Base-by-base conservation (phyloP, 176 grass and related monocot genomes). In the Luzula sylvatica region DNA sequence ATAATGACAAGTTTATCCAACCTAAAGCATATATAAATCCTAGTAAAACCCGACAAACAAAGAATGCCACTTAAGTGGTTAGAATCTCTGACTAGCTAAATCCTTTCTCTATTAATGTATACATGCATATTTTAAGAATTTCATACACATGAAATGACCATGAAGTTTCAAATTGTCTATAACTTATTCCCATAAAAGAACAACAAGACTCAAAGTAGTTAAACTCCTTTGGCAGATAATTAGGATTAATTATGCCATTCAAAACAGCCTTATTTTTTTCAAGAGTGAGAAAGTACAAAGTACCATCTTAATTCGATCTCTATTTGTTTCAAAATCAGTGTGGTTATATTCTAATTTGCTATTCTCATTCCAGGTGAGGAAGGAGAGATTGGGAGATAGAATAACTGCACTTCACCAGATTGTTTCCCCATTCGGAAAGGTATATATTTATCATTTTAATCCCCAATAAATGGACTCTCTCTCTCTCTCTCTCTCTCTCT, bases 351-450 rank as follows among this genome's bases (percentile, higher is more conserved):
- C 20, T 3, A 44, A 21, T 16, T 32, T 50, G 50, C 22, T 39
- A n/a, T n/a, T n/a, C n/a, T n/a, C n/a, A 7, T 82, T 82, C 62
- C 83, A 88, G 85, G 79, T 88, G 7, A 88, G 85, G 42, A 88
- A 88, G 63, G 85, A 88, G 71, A 83, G 69, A 52, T 75, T 88
- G 48, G 85, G 79, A 44, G 85, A 88, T 58, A 83, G 75, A 83
- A 73, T 88, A 75, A 88, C 85, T 45, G 75, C 75, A 20, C 79
- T 88, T 64, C 85, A 88, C 46, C 85, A 88, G 69, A 75, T 76
- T 69, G 79, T 88, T 65, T 88, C 85, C 40, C 85, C 85, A 69
- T 88, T 83, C 50, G 85, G 85, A 55, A 88, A 88, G 79, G 85
- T 88, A 69, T 32, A 32, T 14, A 45, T 49, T 17, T 47, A 64